Conservation (phyloP, 2,329 filamentous ascomycete genomes). For the Coniochaeta ligniaria region DNA sequence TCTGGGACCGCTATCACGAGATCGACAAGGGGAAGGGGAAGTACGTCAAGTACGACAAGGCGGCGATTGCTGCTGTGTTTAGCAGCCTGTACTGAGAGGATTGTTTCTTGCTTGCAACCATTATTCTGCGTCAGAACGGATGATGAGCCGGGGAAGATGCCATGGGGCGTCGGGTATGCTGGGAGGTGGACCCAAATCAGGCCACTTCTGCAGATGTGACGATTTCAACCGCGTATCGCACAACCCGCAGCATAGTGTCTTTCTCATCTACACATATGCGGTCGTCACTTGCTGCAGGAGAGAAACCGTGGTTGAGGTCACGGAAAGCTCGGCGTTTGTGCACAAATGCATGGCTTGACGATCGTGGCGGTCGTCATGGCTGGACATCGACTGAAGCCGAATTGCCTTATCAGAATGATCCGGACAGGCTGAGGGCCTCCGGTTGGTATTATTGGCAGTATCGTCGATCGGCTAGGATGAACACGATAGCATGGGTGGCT, state of each 20-base stretch:
- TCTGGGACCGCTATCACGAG: constrained; percentile 97
- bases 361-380: not conserved
- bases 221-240: not conserved
- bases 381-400: not conserved
- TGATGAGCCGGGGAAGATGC: too few species aligned
- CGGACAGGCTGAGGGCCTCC: not conserved
- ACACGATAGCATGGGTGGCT: too few species aligned
- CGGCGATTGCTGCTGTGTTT: constrained; percentile 62
- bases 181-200: not conserved
- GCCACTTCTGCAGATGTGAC: not conserved
- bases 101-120: not conserved
- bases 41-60: constrained; percentile 96
- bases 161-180: too few species aligned
- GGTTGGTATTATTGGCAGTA: not conserved
- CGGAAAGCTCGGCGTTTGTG: not conserved
- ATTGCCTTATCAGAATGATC: not conserved
- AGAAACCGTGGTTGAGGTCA: not conserved
- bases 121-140: not conserved
- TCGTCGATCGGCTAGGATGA: not conserved
- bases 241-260: too few species aligned
- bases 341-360: not conserved
- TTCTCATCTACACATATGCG: too few species aligned
- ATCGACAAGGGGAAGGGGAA: constrained; percentile 97
- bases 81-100: constrained; percentile 36
- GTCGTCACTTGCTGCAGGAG: not conserved